phyloP scores from a whole-genome alignment of 164 flowering plant genomes.

The Nelumbo lutea region DNA sequence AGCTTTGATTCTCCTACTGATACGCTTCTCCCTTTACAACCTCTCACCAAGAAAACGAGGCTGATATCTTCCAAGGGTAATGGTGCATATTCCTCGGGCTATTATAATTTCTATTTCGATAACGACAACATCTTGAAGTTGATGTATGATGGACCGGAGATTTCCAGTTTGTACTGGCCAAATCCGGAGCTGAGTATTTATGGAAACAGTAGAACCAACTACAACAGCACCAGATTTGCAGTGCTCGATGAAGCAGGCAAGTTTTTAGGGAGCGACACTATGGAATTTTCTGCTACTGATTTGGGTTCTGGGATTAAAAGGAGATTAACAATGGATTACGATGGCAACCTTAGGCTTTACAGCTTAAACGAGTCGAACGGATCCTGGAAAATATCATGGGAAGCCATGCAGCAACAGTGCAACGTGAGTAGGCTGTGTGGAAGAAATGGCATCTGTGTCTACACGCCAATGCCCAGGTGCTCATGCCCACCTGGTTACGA shows the following conservation, averaged over 20 bases:
- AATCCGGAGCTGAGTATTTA: background rate
- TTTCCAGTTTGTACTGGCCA: constrained; percentile 35
- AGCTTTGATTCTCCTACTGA: constrained; percentile 12
- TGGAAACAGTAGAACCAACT: constrained; percentile 10
- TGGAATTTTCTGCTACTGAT: constrained; percentile 11
- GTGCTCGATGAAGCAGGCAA: constrained; percentile 14
- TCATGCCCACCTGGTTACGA: background rate
- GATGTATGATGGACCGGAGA: constrained; percentile 11
- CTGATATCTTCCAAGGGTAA: constrained; percentile 29
- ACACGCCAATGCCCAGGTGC: background rate
- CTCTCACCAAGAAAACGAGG: constrained; percentile 8
- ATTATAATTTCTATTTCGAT: constrained; percentile 32
- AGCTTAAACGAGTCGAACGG: background rate
- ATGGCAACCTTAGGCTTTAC: constrained; percentile 5
- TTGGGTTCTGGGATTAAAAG: constrained; percentile 4
- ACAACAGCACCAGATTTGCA: constrained; percentile 25
- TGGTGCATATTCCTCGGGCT: constrained; percentile 28
- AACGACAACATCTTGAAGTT: constrained; percentile 32
- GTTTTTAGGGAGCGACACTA: constrained; percentile 19
- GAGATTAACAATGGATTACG: constrained; percentile 14
- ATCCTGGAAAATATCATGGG: constrained; percentile 8
- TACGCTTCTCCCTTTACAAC: constrained; percentile 41
- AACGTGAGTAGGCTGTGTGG: constrained; percentile 1
- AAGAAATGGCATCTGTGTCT: background rate
- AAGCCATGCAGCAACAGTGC: constrained; percentile 2